phyloP scores from a whole-genome alignment of 78 protist species.

The Dictyostelium capitatum region DNA sequence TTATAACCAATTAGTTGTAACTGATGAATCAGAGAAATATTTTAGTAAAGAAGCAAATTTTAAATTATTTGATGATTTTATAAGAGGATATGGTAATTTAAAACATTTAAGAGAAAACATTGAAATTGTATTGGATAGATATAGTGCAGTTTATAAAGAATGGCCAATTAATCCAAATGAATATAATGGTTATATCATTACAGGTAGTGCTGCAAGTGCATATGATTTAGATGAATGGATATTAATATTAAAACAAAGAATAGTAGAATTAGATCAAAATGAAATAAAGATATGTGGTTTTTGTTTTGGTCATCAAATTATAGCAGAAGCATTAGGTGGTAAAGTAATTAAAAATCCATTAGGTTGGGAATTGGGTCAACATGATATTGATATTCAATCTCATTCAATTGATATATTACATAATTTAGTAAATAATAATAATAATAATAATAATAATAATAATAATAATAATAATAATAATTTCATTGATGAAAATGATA shows the following conservation, averaged over 20 bases:
- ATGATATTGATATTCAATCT: neutral
- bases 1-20: constrained; percentile 1
- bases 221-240: constrained; percentile 69
- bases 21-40: constrained; percentile 2
- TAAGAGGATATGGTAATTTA: neutral
- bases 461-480: too few species aligned
- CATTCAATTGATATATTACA: neutral
- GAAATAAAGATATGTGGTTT: constrained; percentile 69
- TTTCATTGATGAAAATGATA: neutral
- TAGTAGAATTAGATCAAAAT: constrained; percentile 19
- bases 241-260: neutral
- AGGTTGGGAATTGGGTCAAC: constrained; percentile 71
- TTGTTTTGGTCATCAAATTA: constrained; percentile 80
- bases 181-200: constrained; percentile 66
- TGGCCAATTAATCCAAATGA: constrained; percentile 21
- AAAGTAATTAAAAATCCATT: constrained; percentile 21
- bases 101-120: neutral
- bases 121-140: neutral
- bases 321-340: constrained; percentile 48
- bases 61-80: neutral
- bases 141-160: constrained; percentile 16
- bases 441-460: neutral
- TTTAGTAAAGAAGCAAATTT: neutral
- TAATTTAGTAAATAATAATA: neutral
- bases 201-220: constrained; percentile 38